A percentile compares a stretch with the other conserved stretches of the same genome.
Conservation (phyloP, 2,329 filamentous ascomycete genomes). For the Corniculantispora saksenae region DNA sequence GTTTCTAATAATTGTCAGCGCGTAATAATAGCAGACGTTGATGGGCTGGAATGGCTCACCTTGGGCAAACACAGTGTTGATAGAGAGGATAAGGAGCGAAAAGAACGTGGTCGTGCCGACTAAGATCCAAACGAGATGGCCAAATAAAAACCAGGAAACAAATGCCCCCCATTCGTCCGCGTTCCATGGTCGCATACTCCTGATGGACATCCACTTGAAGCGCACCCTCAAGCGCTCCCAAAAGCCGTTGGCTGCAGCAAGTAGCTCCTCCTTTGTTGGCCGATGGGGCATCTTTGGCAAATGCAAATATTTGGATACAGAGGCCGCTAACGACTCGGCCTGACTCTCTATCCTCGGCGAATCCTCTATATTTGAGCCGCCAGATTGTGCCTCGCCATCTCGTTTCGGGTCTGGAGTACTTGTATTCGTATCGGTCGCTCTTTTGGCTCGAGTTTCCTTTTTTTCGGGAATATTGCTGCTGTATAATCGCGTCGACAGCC, state of each 20-base stretch:
- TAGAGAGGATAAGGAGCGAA: conserved; percentile 82
- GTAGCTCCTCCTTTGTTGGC: conserved; percentile 88
- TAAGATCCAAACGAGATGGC: conserved; percentile 93
- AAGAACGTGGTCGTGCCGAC: conserved; percentile 97
- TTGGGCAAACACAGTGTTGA: conserved; percentile 97
- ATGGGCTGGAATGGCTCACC: conserved; percentile 47
- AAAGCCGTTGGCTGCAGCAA: conserved; percentile 89
- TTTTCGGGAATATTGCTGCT: background rate
- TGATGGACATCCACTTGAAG: conserved; percentile 97
- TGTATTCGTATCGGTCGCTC: background rate
- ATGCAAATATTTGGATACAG: conserved; percentile 61
- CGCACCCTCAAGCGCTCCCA: conserved; percentile 86
- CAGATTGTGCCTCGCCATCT: background rate
- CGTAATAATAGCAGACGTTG: background rate
- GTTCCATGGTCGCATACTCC: conserved; percentile 92
- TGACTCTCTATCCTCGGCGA: conserved; percentile 25
- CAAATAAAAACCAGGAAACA: conserved; percentile 88
- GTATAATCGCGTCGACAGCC: conserved; percentile 2
- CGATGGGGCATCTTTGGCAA: conserved; percentile 75
- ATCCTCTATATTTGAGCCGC: conserved; percentile 1
- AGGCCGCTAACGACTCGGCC: conserved; percentile 48
- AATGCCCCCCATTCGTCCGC: conserved; percentile 95
- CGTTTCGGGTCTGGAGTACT: background rate
- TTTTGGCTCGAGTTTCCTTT: background rate
- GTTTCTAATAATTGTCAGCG: conserved; percentile 63